Base-by-base conservation (phyloP, 1,139 yeast genomes). In the Blastobotrys indianensis region DNA sequence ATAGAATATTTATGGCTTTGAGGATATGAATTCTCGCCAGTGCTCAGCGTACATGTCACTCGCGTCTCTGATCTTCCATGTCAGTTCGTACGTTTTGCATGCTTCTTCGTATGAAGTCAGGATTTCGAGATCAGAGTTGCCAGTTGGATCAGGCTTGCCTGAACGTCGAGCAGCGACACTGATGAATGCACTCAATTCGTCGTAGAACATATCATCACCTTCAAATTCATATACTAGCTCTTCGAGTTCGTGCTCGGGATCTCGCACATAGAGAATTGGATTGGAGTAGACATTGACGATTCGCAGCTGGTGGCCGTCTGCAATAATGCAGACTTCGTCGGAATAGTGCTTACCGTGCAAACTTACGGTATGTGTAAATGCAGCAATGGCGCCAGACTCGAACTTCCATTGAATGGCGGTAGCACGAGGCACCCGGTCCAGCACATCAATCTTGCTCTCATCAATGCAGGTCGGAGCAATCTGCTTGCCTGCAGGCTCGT, bases 291-390 rank as follows among this genome's bases (percentile, higher is more conserved):
- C 54, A 32, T 53, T 54, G 9, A 46, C 47, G 13, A 54, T 48
- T 25, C 58, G 52, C 38, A 54, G 32, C 41, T 54, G 58, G 41
- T 53, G 54, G 17, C 58, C 58, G 34, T 53, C 55, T 9, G 57
- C 55, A 34, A 48, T 51, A 17, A 54, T 54, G 34, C 52, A 50
- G 15, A 55, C 46, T 33, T 53, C 55, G 17, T 55, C 54, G 10
- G 56, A 51, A 33, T 49, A 55, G 33, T 53, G 48, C 16, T 49
- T 47, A 5, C 58, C 58, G 32, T 54, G 58, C 37, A 54, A 42
- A 5, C 53, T 54, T 9, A 54, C 47, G 8, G 47, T 49, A 38
- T 54, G 58, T 12, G 53, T 50, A 37, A 54, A 41, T 6, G 53
- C 46, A 9, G 56, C 57, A 15, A 54, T 41, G 4, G 56, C 58